These are phyloP conservation scores for Rhazya stricta DNA, from an alignment of 257 asterid genomes.

Conservation along the genomic window DNA sequence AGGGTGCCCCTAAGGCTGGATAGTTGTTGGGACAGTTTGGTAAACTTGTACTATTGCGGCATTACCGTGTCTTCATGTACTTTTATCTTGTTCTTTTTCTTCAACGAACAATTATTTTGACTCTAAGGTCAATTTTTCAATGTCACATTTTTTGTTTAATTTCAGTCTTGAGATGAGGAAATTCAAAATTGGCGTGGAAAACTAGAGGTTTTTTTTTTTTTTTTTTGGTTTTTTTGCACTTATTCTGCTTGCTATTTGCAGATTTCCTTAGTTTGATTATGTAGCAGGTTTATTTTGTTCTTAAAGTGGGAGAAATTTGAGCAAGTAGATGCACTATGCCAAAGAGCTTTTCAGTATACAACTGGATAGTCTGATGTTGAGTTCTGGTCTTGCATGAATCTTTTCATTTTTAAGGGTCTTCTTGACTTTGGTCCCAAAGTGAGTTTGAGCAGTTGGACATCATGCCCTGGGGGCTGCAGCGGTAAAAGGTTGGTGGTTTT, in stretches of 20 bases:
- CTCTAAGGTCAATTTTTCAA: not conserved
- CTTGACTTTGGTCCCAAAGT: not conserved
- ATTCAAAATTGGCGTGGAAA: not conserved
- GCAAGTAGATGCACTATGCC: not conserved
- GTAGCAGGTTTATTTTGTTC: not conserved
- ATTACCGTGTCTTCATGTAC: not conserved
- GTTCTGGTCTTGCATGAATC: not conserved
- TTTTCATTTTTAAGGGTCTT: not conserved
- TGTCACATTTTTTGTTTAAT: not conserved
- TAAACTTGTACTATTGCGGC: constrained; percentile 8
- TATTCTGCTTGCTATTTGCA: too few species aligned
- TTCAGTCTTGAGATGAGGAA: constrained; percentile 2
- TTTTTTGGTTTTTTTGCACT: too few species aligned
- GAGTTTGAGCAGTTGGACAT: not conserved
- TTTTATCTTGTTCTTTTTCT: constrained; percentile 1
- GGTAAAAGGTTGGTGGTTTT: too few species aligned
- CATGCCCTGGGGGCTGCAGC: not conserved
- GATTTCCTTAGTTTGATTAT: not conserved
- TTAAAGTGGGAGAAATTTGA: not conserved
- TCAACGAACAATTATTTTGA: not conserved
- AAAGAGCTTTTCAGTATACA: too few species aligned
- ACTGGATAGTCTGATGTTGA: too few species aligned
- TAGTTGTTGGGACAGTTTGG: constrained; percentile 3
- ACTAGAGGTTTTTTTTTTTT: not conserved
- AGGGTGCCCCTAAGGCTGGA: not conserved